Conservation (phyloP, 345 rosid genomes). For the Arabis hirsuta region DNA sequence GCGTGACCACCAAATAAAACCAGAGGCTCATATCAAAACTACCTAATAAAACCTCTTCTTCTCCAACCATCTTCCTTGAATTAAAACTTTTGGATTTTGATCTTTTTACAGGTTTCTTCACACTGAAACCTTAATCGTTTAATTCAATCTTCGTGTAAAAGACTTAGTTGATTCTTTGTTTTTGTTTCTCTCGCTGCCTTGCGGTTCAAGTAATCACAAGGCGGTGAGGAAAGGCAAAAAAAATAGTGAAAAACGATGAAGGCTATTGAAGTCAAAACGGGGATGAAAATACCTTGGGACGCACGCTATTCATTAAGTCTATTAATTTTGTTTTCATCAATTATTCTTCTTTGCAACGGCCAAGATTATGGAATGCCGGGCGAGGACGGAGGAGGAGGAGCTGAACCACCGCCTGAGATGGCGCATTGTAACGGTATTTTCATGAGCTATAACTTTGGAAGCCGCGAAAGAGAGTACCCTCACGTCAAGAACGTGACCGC, state of each 20-base stretch:
- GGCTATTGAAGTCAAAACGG: conserved; percentile 24
- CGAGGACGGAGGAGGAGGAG: conserved; percentile 39
- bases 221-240: conserved; percentile 33
- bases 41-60: conserved; percentile 21
- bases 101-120: conserved; percentile 21
- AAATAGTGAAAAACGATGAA: conserved; percentile 11
- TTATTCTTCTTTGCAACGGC: conserved; percentile 43
- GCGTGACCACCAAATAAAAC: conserved; percentile 42
- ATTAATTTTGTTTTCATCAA: conserved; percentile 27
- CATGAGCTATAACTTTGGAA: conserved; percentile 60
- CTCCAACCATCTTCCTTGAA: conserved; percentile 26
- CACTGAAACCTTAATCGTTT: conserved; percentile 27
- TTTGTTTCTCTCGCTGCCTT: conserved; percentile 40
- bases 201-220: conserved; percentile 45
- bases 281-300: conserved; percentile 50
- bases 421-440: conserved; percentile 72
- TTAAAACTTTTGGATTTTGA: conserved; percentile 13
- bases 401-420: conserved; percentile 60
- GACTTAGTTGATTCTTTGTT: conserved; percentile 32
- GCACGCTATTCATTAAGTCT: conserved; percentile 32
- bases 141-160: conserved; percentile 12
- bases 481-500: conserved; percentile 72
- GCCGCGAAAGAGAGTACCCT: conserved; percentile 66
- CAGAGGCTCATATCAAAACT: conserved; percentile 37
- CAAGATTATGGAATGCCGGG: conserved; percentile 51